Evolutionary conservation across 495 filamentous ascomycete species (phyloP).

Genomic region (Penicillium steckii): DNA sequence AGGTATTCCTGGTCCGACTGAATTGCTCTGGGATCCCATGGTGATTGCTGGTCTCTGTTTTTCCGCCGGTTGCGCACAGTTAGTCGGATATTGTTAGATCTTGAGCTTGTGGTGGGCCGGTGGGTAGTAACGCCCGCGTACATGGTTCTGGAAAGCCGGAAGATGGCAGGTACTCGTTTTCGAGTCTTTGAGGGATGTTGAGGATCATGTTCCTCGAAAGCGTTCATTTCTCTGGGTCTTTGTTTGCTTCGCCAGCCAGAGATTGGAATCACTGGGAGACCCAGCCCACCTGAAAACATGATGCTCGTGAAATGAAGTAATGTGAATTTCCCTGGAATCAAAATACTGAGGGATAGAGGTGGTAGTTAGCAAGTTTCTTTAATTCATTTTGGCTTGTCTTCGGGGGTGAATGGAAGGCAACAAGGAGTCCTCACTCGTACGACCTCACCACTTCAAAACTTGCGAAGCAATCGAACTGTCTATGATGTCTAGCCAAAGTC

Average conservation of each 20-base stretch:
- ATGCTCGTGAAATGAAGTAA: neutral
- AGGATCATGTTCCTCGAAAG: neutral
- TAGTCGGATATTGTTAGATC: neutral
- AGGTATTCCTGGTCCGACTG: neutral
- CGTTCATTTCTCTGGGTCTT: neutral
- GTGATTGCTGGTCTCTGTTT: neutral
- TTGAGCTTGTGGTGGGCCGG: neutral
- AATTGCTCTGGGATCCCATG: neutral
- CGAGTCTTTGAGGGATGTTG: neutral
- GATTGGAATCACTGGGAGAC: neutral
- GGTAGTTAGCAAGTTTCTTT: neutral
- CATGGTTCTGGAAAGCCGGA: neutral
- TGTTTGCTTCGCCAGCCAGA: slow-evolving; percentile 1
- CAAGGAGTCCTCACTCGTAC: too few species aligned
- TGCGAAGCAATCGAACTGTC: too few species aligned
- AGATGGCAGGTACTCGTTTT: neutral
- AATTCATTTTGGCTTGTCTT: neutral
- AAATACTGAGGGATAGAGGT: neutral
- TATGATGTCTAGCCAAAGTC: too few species aligned
- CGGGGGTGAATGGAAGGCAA: too few species aligned
- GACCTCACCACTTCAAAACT: too few species aligned
- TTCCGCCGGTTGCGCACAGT: neutral
- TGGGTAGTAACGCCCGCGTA: neutral
- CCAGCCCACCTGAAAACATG: neutral
- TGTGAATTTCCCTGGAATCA: neutral